Base-by-base conservation (phyloP, 2,329 filamentous ascomycete species). In the Xylaria hypoxylon region DNA sequence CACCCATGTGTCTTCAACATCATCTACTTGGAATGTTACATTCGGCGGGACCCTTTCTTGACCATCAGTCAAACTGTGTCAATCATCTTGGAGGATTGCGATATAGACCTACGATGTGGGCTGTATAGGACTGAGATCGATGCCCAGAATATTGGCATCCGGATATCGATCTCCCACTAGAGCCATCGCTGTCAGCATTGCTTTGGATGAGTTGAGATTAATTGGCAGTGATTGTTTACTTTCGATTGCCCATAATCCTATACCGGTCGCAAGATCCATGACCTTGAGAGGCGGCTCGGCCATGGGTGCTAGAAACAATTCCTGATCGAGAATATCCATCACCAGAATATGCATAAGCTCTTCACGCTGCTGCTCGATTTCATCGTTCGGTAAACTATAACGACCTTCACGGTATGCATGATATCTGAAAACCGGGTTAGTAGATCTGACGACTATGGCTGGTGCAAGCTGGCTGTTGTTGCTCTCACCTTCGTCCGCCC, bases 261-360 rank as follows among this genome's bases (percentile, higher is more conserved):
- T 59, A 45, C 70, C 67, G 24, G 71, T 72, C 45, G 69, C 68
- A 53, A 68, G 61, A 59, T 73, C 66, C 62, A 68, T 65, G 59
- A 74, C 31, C 60, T 71, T 71, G 48, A 48, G 57, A 22, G 69
- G 70, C 8, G 57, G 51, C 52, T 68, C 55, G 19, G 56, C 10
- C 64, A 73, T 64, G 35, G 70, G 70, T 24, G 71, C 47, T n/a
- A 72, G 55, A 62, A 64, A 71, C 19, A 68, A 57, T 38, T 72
- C 64, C 24, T 68, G 65, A 42, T 74, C 71, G 65, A 77, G 76
- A 33, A 81, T 71, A 69, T 78, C 74, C 70, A 78, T 68, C 19
- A 75, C 74, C 73, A 81, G 74, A 45, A 75, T 74, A 68, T 81
- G 79, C 73, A 80, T 80, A 73, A 81, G 77, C 58, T 81, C 79